phyloP scores from a whole-genome alignment of 768 basidiomycete genomes.

The Cystobasidium onofrii region DNA sequence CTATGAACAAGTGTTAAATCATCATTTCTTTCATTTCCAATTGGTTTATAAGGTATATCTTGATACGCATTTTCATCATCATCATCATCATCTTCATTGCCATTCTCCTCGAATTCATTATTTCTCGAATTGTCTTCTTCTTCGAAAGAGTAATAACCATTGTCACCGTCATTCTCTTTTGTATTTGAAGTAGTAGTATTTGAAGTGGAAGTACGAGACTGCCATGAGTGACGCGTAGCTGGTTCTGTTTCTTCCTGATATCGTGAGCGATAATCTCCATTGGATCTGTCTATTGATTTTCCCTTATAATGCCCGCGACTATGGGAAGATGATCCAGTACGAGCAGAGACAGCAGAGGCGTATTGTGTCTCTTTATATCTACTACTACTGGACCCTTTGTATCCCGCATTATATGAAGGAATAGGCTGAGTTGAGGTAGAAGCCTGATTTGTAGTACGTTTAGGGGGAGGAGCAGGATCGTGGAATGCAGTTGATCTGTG shows the following conservation, averaged over 20 bases:
- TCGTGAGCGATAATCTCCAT: neutral
- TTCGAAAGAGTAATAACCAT: neutral
- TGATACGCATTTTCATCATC: neutral
- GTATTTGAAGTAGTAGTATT: neutral
- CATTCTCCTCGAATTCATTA: no score
- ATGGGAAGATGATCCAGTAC: neutral
- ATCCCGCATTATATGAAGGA: neutral
- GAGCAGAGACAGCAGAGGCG: neutral
- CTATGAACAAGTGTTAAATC: conserved; percentile 58
- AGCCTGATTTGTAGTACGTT: neutral
- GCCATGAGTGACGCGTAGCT: neutral
- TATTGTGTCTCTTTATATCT: neutral
- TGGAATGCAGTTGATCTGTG: neutral
- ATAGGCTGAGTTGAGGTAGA: neutral
- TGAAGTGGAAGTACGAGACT: neutral
- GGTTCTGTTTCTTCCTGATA: neutral
- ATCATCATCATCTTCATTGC: neutral
- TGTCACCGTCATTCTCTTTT: neutral
- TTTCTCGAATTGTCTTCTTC: neutral
- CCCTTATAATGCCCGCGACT: neutral
- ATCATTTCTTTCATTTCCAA: conserved; percentile 28
- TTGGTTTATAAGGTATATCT: neutral
- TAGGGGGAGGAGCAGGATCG: neutral
- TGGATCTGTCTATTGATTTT: neutral
- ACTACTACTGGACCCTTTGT: neutral